A percentile compares a stretch with the other conserved stretches of the same genome.
Evolutionary conservation across 257 asterid species (phyloP).

Genomic region (Salvia rosmarinus): DNA sequence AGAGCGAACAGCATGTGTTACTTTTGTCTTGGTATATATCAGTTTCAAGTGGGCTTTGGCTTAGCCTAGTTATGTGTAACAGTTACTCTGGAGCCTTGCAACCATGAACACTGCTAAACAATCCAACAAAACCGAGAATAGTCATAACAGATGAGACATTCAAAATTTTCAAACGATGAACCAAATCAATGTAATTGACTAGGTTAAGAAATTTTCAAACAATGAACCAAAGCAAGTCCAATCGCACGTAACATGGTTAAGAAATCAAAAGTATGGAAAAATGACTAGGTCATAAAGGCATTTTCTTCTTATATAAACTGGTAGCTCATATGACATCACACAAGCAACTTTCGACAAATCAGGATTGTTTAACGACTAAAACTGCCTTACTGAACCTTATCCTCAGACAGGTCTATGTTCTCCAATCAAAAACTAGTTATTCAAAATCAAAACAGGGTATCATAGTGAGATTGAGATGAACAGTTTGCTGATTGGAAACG

Average conservation of each 20-base stretch:
- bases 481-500: neutral
- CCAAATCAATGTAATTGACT: neutral
- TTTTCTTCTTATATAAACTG: neutral
- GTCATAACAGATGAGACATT: neutral
- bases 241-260: neutral
- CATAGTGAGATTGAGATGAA: neutral
- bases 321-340: neutral
- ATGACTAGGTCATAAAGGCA: neutral
- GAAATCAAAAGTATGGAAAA: neutral
- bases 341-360: neutral
- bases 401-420: neutral
- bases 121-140: neutral
- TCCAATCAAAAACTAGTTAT: neutral
- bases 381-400: neutral
- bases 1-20: neutral
- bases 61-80: neutral
- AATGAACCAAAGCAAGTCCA: slow-evolving; percentile 1
- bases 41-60: neutral
- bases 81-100: neutral
- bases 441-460: neutral
- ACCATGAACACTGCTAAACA: neutral
- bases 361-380: neutral
- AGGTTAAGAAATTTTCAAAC: no score
- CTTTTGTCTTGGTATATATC: neutral
- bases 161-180: neutral